Evolutionary conservation across 2,329 filamentous ascomycete species (phyloP), one percentile per base, ranked within the genome.

Genomic region (Byssothecium circinans): DNA sequence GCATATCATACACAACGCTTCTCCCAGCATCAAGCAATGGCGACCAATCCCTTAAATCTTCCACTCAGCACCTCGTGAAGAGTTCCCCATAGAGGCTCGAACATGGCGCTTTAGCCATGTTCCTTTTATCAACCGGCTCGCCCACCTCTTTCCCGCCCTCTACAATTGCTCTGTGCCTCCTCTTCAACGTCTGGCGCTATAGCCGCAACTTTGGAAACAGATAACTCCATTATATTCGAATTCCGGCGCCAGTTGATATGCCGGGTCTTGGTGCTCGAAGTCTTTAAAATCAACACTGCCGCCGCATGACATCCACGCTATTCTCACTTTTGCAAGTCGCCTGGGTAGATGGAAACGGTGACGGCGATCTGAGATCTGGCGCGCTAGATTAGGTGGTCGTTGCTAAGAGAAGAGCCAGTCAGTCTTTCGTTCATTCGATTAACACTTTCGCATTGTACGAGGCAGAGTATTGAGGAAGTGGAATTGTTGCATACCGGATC

Each of bases 251-350:
- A 25, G 29, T 33, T 47, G 2, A 32, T 41, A 29, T 18, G 47
- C 42, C 23, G 53, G 67, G 45, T 66, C 60, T 22, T 64, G 47
- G 48, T 69, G 70, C 43, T 70, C 57, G 40, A 71, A 71, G 7
- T 70, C 32, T 50, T 70, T 67, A 32, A 69, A 60, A 14, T 66
- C 67, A 11, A 70, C 62, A 29, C 64, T 58, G 41, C 69, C 69
- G 8, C 67, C 64, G 7, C 61, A 56, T 8, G 53, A 45, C 6
- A 71, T 46, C 44, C 47, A 70, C 2, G 62, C 66, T 30, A 60
- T 45, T 33, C 58, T 66, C n/a, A 67, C 61, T 53, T 61, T 56
- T 32, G 23, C 5, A 25, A 5, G 23, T 25, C 10, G 23, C 15
- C 54, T 14, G n/a, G 49, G 46, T 4, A n/a, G 34, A 3, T 20